Evolutionary conservation across 495 filamentous ascomycete species (phyloP), one percentile per base, ranked within the genome.

Genomic region (Hypoxylon perforatum): DNA sequence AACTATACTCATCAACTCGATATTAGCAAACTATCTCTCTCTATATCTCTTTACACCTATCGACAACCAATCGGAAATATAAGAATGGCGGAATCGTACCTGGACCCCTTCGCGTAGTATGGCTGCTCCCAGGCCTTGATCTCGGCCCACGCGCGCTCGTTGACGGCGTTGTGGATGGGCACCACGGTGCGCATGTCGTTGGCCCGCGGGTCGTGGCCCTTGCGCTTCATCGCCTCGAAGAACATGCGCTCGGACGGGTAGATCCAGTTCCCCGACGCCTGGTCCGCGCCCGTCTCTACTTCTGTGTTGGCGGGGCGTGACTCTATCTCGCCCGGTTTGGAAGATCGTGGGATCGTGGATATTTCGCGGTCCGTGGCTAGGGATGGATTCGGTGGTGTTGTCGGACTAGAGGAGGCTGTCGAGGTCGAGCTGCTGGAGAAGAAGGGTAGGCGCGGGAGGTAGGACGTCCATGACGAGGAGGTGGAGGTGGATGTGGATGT

Each of bases 121-220:
- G 86, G 88, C 23, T 77, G 80, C 79, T 99, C 95, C 95, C 95
- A 98, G 35, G 82, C 81, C 61, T 90, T 84, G 55, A 95, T 95
- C 80, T 94, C 89, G 54, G 85, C 80, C 92, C 92, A 95, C 2
- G 92, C 92, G 48, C 91, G 85, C 82, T 95, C 92, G 78, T 94
- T 95, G 72, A 99, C 95, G 51, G 95, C 95, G 76, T 99, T 99
- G 77, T 99, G 95, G 73, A 99, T 97, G 1, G 95, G 95, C 48
- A 98, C 94, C 25, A 98, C 92, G 19, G 90, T 89, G 54, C 85
- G 86, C 86, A 97, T 96, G 71, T 96, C 91, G 18, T 82, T 79
- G 1, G 87, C 86, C 25, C 77, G 64, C 15, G 87, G 83, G 33
- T 80, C 77, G 77, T 84, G 77, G 21, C 85, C 86, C 59, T 98